phyloP scores from a whole-genome alignment of 2,329 filamentous ascomycete genomes.

The Colletotrichum kahawae region DNA sequence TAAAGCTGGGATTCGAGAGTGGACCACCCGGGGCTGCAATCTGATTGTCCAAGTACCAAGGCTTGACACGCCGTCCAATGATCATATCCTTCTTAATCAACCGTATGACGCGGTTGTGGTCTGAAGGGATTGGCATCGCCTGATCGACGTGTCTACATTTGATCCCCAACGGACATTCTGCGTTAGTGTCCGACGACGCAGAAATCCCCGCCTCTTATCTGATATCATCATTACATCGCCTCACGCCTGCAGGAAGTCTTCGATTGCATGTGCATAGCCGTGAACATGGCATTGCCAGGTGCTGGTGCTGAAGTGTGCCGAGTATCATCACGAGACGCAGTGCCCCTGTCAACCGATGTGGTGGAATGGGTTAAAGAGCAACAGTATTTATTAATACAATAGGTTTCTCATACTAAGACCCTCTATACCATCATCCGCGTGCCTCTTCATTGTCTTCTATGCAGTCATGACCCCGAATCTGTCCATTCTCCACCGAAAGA shows the following conservation, averaged over 20 bases:
- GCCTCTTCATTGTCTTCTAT: neutral
- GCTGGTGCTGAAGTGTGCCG: neutral
- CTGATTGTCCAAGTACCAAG: neutral
- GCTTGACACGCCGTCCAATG: neutral
- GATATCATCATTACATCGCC: neutral
- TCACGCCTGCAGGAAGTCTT: neutral
- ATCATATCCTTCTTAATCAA: neutral
- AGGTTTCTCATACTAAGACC: accelerated
- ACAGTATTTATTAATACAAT: accelerated
- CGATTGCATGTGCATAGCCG: neutral
- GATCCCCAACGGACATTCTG: neutral
- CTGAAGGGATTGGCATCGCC: neutral
- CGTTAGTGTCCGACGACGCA: neutral
- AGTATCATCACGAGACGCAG: neutral
- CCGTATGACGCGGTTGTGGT: neutral
- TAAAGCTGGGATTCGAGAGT: neutral
- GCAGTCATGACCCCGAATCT: neutral
- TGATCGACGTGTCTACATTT: neutral
- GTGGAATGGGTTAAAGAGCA: neutral
- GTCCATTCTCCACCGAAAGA: neutral
- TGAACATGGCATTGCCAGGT: neutral
- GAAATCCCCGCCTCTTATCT: neutral
- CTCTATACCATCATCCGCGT: neutral
- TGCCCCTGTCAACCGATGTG: neutral
- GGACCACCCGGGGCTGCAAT: neutral